phyloP scores from a whole-genome alignment of 805 yeast genomes.

The Yamadazyma paraphyllophila region DNA sequence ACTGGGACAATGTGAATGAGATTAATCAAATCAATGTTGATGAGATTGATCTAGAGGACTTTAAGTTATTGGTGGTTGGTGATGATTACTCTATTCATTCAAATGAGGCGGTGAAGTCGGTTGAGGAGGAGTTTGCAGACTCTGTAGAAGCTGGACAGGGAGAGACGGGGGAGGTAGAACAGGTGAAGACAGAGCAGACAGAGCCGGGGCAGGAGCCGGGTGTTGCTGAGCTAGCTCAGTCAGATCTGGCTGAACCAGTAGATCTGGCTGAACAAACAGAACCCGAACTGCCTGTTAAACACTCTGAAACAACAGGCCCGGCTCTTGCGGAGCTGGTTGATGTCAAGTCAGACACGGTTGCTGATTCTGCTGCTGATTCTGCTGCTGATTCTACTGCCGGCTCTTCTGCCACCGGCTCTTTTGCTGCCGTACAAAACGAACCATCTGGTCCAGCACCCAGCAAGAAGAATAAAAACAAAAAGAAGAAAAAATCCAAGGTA shows the following conservation, averaged over 20 bases:
- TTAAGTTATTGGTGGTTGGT: conserved; percentile 14
- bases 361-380: not conserved
- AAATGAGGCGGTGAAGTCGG: conserved; percentile 10
- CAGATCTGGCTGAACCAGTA: not conserved
- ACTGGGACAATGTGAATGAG: conserved; percentile 58
- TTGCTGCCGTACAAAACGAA: too few relatives aligned
- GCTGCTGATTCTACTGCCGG: not conserved
- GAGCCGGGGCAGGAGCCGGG: not conserved
- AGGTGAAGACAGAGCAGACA: not conserved
- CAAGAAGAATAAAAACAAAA: conserved; percentile 4
- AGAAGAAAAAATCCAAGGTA: conserved; percentile 8
- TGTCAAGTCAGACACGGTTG: too few relatives aligned
- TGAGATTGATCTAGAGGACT: conserved; percentile 21
- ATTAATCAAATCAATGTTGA: conserved; percentile 27
- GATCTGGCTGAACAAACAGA: not conserved
- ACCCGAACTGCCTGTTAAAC: not conserved
- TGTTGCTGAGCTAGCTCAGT: not conserved
- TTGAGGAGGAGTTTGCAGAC: not conserved
- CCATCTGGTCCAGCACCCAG: not conserved
- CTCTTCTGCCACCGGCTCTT: not conserved
- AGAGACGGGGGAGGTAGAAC: not conserved
- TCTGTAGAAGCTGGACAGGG: too few relatives aligned
- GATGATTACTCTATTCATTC: conserved; percentile 6
- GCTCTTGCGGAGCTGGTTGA: too few relatives aligned
- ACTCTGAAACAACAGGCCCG: not conserved